Evolutionary conservation across 148 eudicot genomes (phyloP), one percentile per base, ranked within the genome.

Genomic region (Nepenthes mirabilis): DNA sequence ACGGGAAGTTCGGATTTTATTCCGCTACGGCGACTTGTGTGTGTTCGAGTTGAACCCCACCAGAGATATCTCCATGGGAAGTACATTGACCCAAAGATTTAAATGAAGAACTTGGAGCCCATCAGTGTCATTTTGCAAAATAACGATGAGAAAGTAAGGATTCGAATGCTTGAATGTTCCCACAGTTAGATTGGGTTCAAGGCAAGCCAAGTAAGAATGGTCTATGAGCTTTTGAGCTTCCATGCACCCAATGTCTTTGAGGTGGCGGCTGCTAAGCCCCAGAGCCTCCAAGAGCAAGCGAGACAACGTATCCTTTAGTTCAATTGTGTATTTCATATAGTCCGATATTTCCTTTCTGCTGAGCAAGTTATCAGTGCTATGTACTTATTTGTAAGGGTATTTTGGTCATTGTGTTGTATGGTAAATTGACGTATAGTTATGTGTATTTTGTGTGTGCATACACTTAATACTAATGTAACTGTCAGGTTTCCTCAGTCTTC

Each of bases 201-300:
- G 95, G 57, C 95, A 91, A 52, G 74, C 43, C 2, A 91, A 95
- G 68, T 90, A 90, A 34, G 80, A 90, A 2, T 74, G 88, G n/a
- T 77, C 83, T 0, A 81, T 76, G 33, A 90, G 1, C 57, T 76
- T 74, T 35, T 77, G 72, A 14, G 77, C 72, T 56, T 80, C 66
- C 85, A 84, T 71, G 77, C 88, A 84, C 47, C 74, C 75, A 33
- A 73, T 61, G 48, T 60, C 32, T 6, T 74, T 75, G 11, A 86
- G 77, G 63, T 68, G 70, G 57, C 80, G 73, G 3, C 68, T 59
- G 37, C 75, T 68, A 3, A 84, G 78, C 12, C 95, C 95, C 33
- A 87, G 60, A 37, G 85, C 87, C 60, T 90, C 91, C 2, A 88
- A 82, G 2, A 90, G 74, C 43, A 90, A 52, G 57, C 71, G 76